Base-by-base conservation (phyloP, 1,284 basidiomycete species). In the Cutaneotrichosporon cyanovorans region DNA sequence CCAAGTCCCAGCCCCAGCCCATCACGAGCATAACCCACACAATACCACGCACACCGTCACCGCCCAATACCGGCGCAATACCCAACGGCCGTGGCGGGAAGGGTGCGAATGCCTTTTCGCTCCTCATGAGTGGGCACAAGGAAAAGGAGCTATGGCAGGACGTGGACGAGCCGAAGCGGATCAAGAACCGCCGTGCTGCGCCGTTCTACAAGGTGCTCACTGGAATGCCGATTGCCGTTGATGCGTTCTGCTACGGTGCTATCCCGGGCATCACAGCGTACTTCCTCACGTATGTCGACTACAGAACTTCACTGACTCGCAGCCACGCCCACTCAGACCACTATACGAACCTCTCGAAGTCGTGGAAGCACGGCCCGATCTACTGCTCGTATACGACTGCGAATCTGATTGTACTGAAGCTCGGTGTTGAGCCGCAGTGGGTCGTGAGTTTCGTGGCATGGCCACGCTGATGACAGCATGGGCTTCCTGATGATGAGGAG, bases 171-270 rank as follows among this genome's bases (percentile, higher is more conserved):
- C 66, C 68, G 19, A 64, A 65, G 53, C 50, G 68, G 38, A 77
- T 76, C n/a, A 78, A 77, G 22, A 76, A 83, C 33, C 74, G 86
- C 42, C 82, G 81, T 2, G 35, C 42, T 47, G 88, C 89, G 1
- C 91, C 91, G 0, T 95, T 95, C 65, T 95, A 92, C 73, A 96
- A 95, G 73, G 80, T 78, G n/a, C 72, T 98, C 55, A 86, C 89
- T 56, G 93, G 95, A 2, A 96, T 97, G 91, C 90, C 92, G 1
- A 87, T 97, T 37, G 85, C 90, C 6, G 91, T 96, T 0, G 93
- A 97, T 62, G 91, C 90, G 1, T 97, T 97, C 68, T 80, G 85
- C 39, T 97, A 93, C 66, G 91, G 91, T 2, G 75, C 77, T n/a
- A 89, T 96, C 45, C 87, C 89, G 7, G 81, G 80, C 10, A 81